Evolutionary conservation across 805 yeast species (phyloP), one percentile per base, ranked within the genome.

Genomic region (Pichia phayaonensis): DNA sequence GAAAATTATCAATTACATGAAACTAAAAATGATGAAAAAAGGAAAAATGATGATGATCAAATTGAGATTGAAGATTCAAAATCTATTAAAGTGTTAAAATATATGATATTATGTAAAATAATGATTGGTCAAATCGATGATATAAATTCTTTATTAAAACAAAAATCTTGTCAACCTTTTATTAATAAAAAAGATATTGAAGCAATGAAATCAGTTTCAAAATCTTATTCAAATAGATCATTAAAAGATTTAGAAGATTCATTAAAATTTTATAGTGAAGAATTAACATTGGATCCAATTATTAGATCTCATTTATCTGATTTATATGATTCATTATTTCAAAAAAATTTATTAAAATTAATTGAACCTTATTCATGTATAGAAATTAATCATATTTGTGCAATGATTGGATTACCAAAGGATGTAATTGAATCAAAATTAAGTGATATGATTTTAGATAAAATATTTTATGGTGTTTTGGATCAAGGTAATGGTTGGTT

Each of bases 401-500:
- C 85, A 59, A 80, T 86, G 60, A 87, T 95, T 52, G 97, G 97
- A 8, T 77, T 95, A 54, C 92, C 90, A 56, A 73, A 82, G 44
- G 84, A 82, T 55, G 95, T 89, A 64, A 89, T 94, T 31, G 99
- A 94, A 70, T 95, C 95, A 21, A 94, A 94, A 67, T 75, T 94
- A 56, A 83, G 95, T 45, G 97, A 92, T 69, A 92, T 94, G 98
- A 92, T 94, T 59, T 76, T 94, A 60, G 99, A 94, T 69, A 85
- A 88, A 62, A 86, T 90, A n/a, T 89, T 94, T 60, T 86, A 83
- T 63, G 99, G 99, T 45, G 98, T 94, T 38, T 75, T 94, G 59
- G 99, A 94, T 68, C 99, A 94, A 72, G 98, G 98, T 44, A 90
- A 90, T 65, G 99, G 99, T 10, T 94, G 97, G 96, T 76, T 94